phyloP scores from a whole-genome alignment of 2,329 filamentous ascomycete genomes.

The Colletotrichum sp. region DNA sequence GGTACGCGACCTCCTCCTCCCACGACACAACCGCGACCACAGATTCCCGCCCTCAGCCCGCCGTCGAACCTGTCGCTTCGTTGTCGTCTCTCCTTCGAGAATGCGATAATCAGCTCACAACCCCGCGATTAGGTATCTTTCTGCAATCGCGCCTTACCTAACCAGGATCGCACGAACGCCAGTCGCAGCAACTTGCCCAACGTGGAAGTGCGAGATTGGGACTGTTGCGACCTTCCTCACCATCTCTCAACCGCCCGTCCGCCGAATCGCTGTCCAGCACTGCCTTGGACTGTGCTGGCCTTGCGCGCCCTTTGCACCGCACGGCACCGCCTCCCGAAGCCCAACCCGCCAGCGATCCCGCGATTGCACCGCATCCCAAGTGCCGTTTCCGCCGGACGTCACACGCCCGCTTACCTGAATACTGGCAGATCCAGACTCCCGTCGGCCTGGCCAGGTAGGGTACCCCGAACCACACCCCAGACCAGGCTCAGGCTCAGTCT shows the following conservation, averaged over 20 bases:
- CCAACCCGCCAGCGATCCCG: neutral
- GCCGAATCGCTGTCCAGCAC: conserved; percentile 2
- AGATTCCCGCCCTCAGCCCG: neutral
- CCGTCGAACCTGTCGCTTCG: neutral
- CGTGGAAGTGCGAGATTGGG: conserved; percentile 13
- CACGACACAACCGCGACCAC: neutral
- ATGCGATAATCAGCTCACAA: conserved; percentile 10
- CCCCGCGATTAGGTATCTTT: conserved; percentile 8
- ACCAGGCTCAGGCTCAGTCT: conserved; percentile 1
- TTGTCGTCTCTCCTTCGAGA: neutral
- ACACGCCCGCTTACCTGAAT: conserved; percentile 11
- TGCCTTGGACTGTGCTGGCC: neutral
- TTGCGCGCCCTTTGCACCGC: conserved; percentile 1
- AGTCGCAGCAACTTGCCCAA: conserved; percentile 9
- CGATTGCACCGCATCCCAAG: neutral
- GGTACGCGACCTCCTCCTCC: neutral
- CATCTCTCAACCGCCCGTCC: neutral
- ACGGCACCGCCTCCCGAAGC: neutral
- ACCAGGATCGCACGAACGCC: conserved; percentile 12
- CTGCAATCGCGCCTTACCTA: conserved; percentile 15
- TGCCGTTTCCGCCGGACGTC: conserved; percentile 10
- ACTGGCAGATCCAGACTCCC: conserved; percentile 3
- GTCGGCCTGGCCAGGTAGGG: neutral
- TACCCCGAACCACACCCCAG: conserved; percentile 26
- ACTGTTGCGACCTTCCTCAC: neutral